These are phyloP conservation scores for Fonsecaea erecta DNA, from an alignment of 2,329 filamentous ascomycete species.

Conservation along the genomic window DNA sequence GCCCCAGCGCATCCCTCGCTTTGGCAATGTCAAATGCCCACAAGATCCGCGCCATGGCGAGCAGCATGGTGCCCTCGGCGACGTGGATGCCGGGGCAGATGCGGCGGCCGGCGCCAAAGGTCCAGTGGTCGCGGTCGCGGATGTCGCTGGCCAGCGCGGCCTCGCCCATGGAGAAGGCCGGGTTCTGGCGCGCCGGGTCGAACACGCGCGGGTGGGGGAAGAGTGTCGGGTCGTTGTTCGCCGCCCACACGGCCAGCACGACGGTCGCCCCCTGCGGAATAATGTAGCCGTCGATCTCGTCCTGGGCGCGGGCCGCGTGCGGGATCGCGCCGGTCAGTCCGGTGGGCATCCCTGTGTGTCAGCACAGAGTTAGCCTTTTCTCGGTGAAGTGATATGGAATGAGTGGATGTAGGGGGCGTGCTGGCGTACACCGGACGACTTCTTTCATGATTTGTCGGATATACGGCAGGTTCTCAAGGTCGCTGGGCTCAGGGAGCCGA, in stretches of 20 bases:
- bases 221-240: conserved; percentile 40
- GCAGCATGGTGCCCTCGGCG: conserved; percentile 55
- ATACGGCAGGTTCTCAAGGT: conserved; percentile 58
- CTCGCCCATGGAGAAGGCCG: conserved; percentile 43
- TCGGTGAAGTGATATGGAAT: not conserved
- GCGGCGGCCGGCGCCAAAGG: conserved; percentile 51
- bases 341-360: conserved; percentile 47
- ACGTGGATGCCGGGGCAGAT: conserved; percentile 57
- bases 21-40: conserved; percentile 51
- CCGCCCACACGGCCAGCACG: conserved; percentile 35
- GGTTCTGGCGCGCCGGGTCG: conserved; percentile 40
- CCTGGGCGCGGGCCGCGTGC: conserved; percentile 32
- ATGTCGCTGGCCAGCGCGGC: conserved; percentile 32
- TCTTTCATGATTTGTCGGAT: conserved; percentile 61
- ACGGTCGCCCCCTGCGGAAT: conserved; percentile 35
- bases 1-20: conserved; percentile 36
- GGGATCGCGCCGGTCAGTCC: conserved; percentile 31
- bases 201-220: conserved; percentile 41
- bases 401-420: not conserved
- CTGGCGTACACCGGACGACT: conserved; percentile 53
- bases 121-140: conserved; percentile 21
- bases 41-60: conserved; percentile 55
- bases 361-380: not conserved
- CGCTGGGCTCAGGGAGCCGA: conserved; percentile 55
- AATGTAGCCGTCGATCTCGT: conserved; percentile 32